Base-by-base conservation (phyloP, 192 early-diverging fungal genomes). In the Coemansia sp. region DNA sequence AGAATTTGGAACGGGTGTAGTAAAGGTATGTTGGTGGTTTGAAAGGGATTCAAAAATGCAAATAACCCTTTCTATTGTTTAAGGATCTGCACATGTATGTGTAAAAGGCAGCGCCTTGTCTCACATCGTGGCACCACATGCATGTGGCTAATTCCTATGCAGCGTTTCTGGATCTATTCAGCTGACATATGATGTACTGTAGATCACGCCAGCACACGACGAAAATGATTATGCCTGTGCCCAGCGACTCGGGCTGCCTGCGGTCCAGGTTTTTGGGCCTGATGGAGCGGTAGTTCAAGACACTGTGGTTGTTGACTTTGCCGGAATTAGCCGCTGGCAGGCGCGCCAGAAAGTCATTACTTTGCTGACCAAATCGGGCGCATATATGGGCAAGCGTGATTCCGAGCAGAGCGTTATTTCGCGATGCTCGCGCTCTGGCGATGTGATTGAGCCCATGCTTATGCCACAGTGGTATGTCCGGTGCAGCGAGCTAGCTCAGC, bases 381-480 rank as follows among this genome's bases (percentile, higher is more conserved):
- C 86, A 3, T 97, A 96, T 71, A 59, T 81, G 25, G 92, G 88
- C 10, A 94, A 86, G 65, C 81, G 87, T 64, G 87, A 91, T 51
- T 88, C 92, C 23, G 89, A 90, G 64, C 87, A 85, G 25, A 94
- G 94, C 78, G 87, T 91, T 38, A 68, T 90, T 29, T 88, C 84
- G 27, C 72, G 67, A 9, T 88, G 88, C 59, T 88, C 89, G 27
- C 80, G 96, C 45, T 94, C 96, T 0, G 91, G 91, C 17, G 96
- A 98, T 73, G 84, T 98, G 32, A 93, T 98, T 47, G 96, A 98
- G 68, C 96, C 94, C 3, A 82, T 97, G 72, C 73, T 97, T 65
- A 92, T 93, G 83, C 96, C 96, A 8, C 96, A 98, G 76, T 98
- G 96, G 96, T 98, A 94, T 83, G 85, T 98, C 29, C 87, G 87